Base-by-base conservation (phyloP, 2,329 filamentous ascomycete genomes). In the Huntiella savannae region DNA sequence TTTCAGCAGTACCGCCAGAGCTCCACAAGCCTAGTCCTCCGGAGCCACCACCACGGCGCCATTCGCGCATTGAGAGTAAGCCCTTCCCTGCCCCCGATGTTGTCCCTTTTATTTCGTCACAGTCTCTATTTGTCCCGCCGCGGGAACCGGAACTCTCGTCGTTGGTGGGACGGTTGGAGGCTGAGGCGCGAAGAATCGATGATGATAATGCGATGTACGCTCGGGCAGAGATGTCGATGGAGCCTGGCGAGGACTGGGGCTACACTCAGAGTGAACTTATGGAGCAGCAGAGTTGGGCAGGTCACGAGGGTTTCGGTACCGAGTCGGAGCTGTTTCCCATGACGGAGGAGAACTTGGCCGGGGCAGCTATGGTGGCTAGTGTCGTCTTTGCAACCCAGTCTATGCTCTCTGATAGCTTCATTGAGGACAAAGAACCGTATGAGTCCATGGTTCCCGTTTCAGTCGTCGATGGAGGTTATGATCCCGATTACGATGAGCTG, bases 291-390 rank as follows among this genome's bases (percentile, higher is more conserved):
- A 28, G 8, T 28, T 10, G 22, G 22, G 7, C 8, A 28, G 22
- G 8, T 28, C 22, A 28, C 22, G 7, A 28, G 22, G 22, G 22
- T 28, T 28, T 28, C 7, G 22, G 22, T 28, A 28, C 22, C 22
- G 34, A 36, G 15, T 36, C 34, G 12, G 12, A n/a, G 12, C 34
- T n/a, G 12, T 36, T 36, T 16, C 13, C 15, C 6, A 13, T 43
- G 28, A 12, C 43, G 5, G 22, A 33, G 12, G 48, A 41, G 15
- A 17, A 41, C 15, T 16, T 50, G 10, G 48, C 48, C 19, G 38
- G 48, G 33, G 48, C 48, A 33, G 45, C 48, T 12, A 45, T 50
- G 37, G 48, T 50, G 12, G 48, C 41, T 32, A 47, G 41, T 42
- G 41, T 47, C 16, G 48, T 48, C 13, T 47, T 47, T 36, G 43